Evolutionary conservation across 2,329 filamentous ascomycete species (phyloP).

Genomic region (Fusarium bulbicola): DNA sequence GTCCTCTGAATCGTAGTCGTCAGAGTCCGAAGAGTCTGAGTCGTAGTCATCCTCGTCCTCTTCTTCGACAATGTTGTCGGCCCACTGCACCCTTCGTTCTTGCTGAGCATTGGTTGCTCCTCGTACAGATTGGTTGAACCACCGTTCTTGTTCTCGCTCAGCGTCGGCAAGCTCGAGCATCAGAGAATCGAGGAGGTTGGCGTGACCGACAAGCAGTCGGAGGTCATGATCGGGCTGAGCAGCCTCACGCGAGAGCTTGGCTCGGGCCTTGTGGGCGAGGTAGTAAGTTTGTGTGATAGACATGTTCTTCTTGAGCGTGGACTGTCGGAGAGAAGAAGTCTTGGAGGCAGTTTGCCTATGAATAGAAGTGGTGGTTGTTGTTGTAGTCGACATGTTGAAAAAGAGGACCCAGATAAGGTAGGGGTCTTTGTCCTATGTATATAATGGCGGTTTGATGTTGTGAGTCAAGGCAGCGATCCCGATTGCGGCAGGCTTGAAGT

Average conservation of each 20-base stretch:
- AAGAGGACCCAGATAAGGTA: conserved; percentile 22
- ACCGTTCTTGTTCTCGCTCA: conserved; percentile 93
- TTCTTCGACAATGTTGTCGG: conserved; percentile 77
- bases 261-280: conserved; percentile 94
- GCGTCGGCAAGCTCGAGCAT: conserved; percentile 94
- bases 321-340: conserved; percentile 43
- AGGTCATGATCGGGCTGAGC: conserved; percentile 92
- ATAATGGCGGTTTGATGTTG: conserved; percentile 37
- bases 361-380: conserved; percentile 36
- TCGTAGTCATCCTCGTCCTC: conserved; percentile 77
- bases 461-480: conserved; percentile 44
- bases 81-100: conserved; percentile 86
- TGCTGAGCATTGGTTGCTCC: conserved; percentile 68
- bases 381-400: conserved; percentile 45
- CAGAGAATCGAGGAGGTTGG: conserved; percentile 95
- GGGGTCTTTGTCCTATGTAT: conserved; percentile 37
- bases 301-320: conserved; percentile 80
- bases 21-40: conserved; percentile 65
- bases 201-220: conserved; percentile 93
- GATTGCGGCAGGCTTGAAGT: conserved; percentile 41
- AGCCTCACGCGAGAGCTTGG: conserved; percentile 95
- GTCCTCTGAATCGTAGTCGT: conserved; percentile 62
- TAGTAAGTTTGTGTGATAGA: conserved; percentile 98
- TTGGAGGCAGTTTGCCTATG: conserved; percentile 41
- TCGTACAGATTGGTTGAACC: conserved; percentile 96